These are phyloP conservation scores for Reutealis trisperma DNA, from an alignment of 345 rosid species.

Conservation along the genomic window DNA sequence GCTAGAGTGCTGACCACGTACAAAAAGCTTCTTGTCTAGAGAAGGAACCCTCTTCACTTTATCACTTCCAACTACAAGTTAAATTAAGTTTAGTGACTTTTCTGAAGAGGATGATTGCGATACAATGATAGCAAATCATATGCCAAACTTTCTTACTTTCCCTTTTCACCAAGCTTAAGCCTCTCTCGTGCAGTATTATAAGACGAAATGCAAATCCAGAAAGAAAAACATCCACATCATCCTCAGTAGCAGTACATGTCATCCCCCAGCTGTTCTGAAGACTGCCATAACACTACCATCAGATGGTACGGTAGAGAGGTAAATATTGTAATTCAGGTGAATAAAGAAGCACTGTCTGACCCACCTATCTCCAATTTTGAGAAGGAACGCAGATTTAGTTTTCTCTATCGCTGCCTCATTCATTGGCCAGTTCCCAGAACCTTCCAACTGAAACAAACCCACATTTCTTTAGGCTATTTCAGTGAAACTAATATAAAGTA, in stretches of 20 bases:
- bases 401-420: conserved; percentile 81
- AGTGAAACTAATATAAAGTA: conserved; percentile 1
- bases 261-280: conserved; percentile 67
- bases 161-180: conserved; percentile 68
- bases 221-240: conserved; percentile 66
- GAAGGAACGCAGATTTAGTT: conserved; percentile 87
- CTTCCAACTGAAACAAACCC: conserved; percentile 68
- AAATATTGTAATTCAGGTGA: not conserved
- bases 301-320: not conserved
- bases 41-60: conserved; percentile 56
- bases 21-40: conserved; percentile 65
- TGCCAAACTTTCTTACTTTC: conserved; percentile 58
- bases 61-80: conserved; percentile 52
- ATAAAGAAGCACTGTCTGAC: conserved; percentile 20
- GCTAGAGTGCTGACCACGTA: conserved; percentile 86
- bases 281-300: conserved; percentile 49
- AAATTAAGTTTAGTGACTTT: conserved; percentile 17
- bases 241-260: conserved; percentile 69
- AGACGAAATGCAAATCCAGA: conserved; percentile 88
- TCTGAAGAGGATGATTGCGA: conserved; percentile 10
- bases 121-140: conserved; percentile 19
- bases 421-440: conserved; percentile 97
- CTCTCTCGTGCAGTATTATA: conserved; percentile 84
- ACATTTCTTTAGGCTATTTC: conserved; percentile 9
- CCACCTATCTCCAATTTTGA: conserved; percentile 88